These are phyloP conservation scores for Penicillium concentricum DNA, from an alignment of 2,329 filamentous ascomycete genomes.

Conservation along the genomic window DNA sequence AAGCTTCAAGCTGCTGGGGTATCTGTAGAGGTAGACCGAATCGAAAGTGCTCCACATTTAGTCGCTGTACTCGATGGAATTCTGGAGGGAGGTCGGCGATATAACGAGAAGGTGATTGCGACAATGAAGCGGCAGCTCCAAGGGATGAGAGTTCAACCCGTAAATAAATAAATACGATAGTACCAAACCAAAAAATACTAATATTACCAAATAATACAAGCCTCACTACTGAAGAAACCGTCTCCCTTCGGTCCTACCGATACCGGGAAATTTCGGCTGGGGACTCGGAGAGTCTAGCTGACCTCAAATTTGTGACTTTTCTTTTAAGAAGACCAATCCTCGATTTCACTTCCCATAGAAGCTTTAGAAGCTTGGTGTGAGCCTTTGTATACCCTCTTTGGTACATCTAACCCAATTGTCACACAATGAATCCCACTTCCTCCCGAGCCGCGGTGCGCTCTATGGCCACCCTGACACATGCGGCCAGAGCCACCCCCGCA, in stretches of 20 bases:
- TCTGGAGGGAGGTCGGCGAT: slow-evolving; percentile 29
- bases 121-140: slow-evolving; percentile 29
- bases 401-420: slow-evolving; percentile 23
- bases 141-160: slow-evolving; percentile 5
- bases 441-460: slow-evolving; percentile 42
- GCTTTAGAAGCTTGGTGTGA: slow-evolving; percentile 2
- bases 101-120: slow-evolving; percentile 30
- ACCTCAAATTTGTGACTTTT: slow-evolving; percentile 14
- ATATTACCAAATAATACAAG: slow-evolving; percentile 8
- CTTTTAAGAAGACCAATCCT: slow-evolving; percentile 3
- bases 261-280: slow-evolving; percentile 30
- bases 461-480: slow-evolving; percentile 38
- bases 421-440: slow-evolving; percentile 33
- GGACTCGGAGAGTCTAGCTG: slow-evolving; percentile 13
- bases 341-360: slow-evolving; percentile 2
- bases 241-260: slow-evolving; percentile 19
- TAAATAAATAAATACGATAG: slow-evolving; percentile 12
- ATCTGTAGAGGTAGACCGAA: slow-evolving; percentile 32
- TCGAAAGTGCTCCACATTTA: slow-evolving; percentile 37
- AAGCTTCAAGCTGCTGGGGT: slow-evolving; percentile 39
- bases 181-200: slow-evolving; percentile 12
- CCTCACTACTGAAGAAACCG: background rate
- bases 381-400: slow-evolving; percentile 3
- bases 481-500: slow-evolving; percentile 36
- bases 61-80: slow-evolving; percentile 33